Conservation (phyloP, 441 rosid species). For the Pelargonium fulgidum region DNA sequence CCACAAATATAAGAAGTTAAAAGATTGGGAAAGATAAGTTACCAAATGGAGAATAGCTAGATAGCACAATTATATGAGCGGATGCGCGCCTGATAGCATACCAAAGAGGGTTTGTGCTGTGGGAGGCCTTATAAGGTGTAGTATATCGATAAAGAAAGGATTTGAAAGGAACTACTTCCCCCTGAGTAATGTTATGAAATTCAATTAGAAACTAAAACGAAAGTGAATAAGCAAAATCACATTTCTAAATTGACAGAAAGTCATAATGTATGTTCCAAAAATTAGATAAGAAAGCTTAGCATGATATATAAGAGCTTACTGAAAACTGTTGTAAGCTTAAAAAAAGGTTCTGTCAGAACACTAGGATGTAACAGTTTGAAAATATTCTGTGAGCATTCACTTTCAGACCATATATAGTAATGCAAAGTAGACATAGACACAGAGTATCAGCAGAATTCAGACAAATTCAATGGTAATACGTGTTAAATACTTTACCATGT, state of each 20-base stretch:
- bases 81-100: slow-evolving; percentile 67
- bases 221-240: not conserved
- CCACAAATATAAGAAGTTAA: no score
- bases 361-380: not conserved
- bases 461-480: not conserved
- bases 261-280: not conserved
- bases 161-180: slow-evolving; percentile 54
- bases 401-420: not conserved
- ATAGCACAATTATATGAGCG: slow-evolving; percentile 61
- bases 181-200: slow-evolving; percentile 30
- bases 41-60: slow-evolving; percentile 79
- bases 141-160: slow-evolving; percentile 52
- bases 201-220: not conserved
- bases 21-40: slow-evolving; percentile 21
- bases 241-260: not conserved
- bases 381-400: not conserved
- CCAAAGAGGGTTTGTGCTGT: slow-evolving; percentile 59
- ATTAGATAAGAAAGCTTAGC: not conserved
- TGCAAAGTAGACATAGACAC: not conserved
- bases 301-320: not conserved
- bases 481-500: slow-evolving; percentile 40
- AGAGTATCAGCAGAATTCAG: not conserved
- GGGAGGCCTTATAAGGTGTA: slow-evolving; percentile 60
- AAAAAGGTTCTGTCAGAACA: not conserved
- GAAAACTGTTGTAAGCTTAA: slow-evolving; percentile 1